Evolutionary conservation across 495 filamentous ascomycete species (phyloP).

Genomic region (Neurospora sp.): DNA sequence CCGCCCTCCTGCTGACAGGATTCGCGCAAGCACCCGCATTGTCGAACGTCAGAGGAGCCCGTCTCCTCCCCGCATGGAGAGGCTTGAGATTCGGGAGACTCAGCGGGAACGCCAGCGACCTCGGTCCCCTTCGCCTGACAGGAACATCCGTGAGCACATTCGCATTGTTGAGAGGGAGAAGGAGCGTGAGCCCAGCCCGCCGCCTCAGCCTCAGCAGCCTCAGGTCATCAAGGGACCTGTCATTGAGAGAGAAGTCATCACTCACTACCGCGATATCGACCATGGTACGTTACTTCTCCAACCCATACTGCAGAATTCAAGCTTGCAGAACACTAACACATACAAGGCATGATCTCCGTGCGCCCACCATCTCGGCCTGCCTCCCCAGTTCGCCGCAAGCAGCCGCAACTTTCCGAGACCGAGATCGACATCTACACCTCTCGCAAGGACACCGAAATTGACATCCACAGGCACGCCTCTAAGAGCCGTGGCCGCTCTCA

Average conservation of each 20-base stretch:
- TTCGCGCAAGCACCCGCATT: slow-evolving; percentile 15
- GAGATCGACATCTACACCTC: slow-evolving; percentile 46
- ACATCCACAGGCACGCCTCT: slow-evolving; percentile 32
- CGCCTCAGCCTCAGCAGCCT: slow-evolving; percentile 42
- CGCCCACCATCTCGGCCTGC: slow-evolving; percentile 39
- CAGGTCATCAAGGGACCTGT: slow-evolving; percentile 52
- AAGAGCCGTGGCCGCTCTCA: slow-evolving; percentile 19
- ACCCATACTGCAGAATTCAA: not conserved
- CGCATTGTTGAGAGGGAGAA: slow-evolving; percentile 33
- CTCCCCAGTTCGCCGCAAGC: slow-evolving; percentile 24
- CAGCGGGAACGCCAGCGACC: slow-evolving; percentile 28
- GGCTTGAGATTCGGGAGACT: slow-evolving; percentile 28
- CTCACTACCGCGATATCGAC: slow-evolving; percentile 78
- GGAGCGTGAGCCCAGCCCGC: slow-evolving; percentile 34
- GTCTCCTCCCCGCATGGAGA: slow-evolving; percentile 17
- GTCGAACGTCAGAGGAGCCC: slow-evolving; percentile 18
- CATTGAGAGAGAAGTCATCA: slow-evolving; percentile 73
- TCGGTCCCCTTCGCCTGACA: slow-evolving; percentile 32
- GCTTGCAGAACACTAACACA: slow-evolving; percentile 3
- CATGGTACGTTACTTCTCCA: slow-evolving; percentile 49
- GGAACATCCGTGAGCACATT: slow-evolving; percentile 24
- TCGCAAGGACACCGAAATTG: slow-evolving; percentile 37
- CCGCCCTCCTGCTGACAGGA: slow-evolving; percentile 16
- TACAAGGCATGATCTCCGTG: slow-evolving; percentile 30
- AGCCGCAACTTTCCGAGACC: slow-evolving; percentile 24